phyloP scores from a whole-genome alignment of 208 protist genomes.

The Acanthamoeba sp. region DNA sequence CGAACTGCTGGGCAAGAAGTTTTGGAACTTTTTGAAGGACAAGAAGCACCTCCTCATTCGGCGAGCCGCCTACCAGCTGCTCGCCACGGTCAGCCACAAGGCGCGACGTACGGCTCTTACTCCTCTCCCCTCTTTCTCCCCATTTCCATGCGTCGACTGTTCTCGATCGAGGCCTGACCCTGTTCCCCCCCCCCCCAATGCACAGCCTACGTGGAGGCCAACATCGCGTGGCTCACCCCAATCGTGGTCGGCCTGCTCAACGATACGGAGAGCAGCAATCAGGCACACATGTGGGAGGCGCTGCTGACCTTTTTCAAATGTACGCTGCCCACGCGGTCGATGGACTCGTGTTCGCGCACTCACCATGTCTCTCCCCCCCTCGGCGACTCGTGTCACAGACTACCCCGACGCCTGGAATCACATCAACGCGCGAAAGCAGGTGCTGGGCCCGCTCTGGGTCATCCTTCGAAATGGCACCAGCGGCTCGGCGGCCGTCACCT shows the following conservation, averaged over 20 bases:
- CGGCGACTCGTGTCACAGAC: not conserved
- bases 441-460: conserved; percentile 44
- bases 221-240: conserved; percentile 44
- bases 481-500: conserved; percentile 60
- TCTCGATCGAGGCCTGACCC: no score
- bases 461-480: conserved; percentile 45
- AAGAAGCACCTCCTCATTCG: conserved; percentile 71
- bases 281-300: conserved; percentile 61
- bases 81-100: conserved; percentile 1
- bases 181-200: not conserved
- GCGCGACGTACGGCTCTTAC: not conserved
- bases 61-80: conserved; percentile 66
- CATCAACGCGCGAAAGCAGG: conserved; percentile 70
- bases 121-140: not conserved
- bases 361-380: not conserved
- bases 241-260: conserved; percentile 43
- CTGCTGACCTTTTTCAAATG: conserved; percentile 73
- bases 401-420: conserved; percentile 62
- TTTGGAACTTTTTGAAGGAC: conserved; percentile 64
- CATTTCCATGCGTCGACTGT: no score
- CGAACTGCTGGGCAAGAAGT: conserved; percentile 58
- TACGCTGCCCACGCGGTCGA: not conserved
- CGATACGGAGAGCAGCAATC: conserved; percentile 66
- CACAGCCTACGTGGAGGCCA: conserved; percentile 64
- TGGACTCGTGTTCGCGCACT: not conserved